Evolutionary conservation across 306 rosid species (phyloP).

Genomic region (Arachis hypogaea): DNA sequence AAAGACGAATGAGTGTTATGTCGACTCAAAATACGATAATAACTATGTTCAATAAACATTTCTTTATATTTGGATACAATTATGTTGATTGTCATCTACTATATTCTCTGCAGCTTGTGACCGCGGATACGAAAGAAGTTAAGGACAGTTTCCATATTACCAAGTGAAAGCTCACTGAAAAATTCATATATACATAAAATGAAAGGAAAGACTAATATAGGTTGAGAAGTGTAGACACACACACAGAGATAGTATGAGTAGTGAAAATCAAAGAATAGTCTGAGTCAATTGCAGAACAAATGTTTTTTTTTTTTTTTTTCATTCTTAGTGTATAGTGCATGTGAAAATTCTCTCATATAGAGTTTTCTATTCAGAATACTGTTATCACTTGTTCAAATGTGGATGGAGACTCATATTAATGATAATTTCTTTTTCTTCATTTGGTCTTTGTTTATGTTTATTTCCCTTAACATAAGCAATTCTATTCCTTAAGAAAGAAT

Average conservation of each 20-base stretch:
- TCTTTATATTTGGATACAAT: not conserved
- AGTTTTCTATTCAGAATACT: not conserved
- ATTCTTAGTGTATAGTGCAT: not conserved
- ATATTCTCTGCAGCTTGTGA: conserved; percentile 58
- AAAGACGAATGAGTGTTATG: too few species aligned
- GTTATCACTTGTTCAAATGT: not conserved
- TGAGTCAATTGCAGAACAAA: conserved; percentile 1
- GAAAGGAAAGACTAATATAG: conserved; percentile 11
- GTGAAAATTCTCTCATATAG: not conserved
- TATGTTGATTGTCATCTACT: conserved; percentile 14
- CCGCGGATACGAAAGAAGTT: conserved; percentile 49
- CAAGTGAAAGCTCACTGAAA: conserved; percentile 39
- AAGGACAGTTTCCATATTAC: conserved; percentile 68
- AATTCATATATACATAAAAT: not conserved
- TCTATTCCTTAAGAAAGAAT: not conserved
- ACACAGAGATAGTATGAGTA: not conserved
- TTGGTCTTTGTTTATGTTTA: not conserved
- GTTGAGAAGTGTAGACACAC: not conserved
- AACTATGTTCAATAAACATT: not conserved
- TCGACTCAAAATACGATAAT: not conserved
- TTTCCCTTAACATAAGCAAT: not conserved
- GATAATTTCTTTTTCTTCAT: not conserved
- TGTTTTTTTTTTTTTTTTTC: conserved; percentile 1
- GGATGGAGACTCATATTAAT: not conserved
- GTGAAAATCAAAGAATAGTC: not conserved